Conservation (phyloP, 495 filamentous ascomycete genomes). For the Talaromyces thailandensis region DNA sequence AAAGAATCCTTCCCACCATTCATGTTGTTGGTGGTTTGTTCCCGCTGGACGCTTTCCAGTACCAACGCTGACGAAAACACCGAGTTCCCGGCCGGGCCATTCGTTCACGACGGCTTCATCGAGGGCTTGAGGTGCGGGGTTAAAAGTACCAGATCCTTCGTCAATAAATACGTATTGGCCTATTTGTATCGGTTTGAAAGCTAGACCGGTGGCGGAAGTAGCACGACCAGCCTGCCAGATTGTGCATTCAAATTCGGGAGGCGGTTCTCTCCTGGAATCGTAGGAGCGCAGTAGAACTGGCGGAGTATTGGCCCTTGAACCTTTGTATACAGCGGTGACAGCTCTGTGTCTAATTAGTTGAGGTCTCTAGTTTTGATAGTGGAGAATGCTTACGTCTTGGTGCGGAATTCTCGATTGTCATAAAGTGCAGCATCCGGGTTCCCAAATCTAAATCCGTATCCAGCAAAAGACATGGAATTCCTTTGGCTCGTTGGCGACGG, state of each 20-base stretch:
- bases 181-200: constrained; percentile 92
- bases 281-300: constrained; percentile 81
- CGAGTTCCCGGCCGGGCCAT: constrained; percentile 86
- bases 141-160: constrained; percentile 86
- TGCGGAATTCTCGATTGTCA: constrained; percentile 73
- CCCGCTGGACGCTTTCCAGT: constrained; percentile 80
- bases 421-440: constrained; percentile 61
- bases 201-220: constrained; percentile 83
- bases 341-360: constrained; percentile 42
- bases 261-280: constrained; percentile 82
- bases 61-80: constrained; percentile 83
- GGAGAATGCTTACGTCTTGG: constrained; percentile 72
- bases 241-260: constrained; percentile 80
- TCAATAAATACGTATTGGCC: constrained; percentile 91
- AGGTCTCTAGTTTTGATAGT: not conserved
- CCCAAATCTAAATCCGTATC: constrained; percentile 36
- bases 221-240: constrained; percentile 96
- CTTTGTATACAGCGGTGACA: constrained; percentile 87
- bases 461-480: constrained; percentile 23
- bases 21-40: constrained; percentile 54
- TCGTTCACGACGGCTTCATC: constrained; percentile 89
- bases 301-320: constrained; percentile 53
- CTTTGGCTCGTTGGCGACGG: constrained; percentile 18
- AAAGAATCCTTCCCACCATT: constrained; percentile 93
- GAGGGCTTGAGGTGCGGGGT: constrained; percentile 74